A percentile compares a stretch with the other conserved stretches of the same genome.
phyloP scores from a whole-genome alignment of 306 rosid genomes.

The Pyrus bretschneideri region DNA sequence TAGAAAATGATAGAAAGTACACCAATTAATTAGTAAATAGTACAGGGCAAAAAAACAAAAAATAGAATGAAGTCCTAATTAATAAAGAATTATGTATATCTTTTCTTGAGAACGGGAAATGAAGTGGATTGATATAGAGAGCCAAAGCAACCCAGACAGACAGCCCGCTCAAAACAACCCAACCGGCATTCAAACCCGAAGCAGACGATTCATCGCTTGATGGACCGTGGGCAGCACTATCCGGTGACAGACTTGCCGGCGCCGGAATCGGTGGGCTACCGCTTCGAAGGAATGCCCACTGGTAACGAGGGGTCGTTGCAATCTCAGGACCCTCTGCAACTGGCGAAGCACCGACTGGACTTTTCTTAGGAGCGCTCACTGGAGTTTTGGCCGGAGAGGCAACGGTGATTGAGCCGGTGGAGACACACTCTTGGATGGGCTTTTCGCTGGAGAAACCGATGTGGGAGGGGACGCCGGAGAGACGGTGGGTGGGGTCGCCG shows the following conservation, averaged over 20 bases:
- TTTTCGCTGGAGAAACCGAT: slow-evolving; percentile 32
- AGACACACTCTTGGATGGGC: slow-evolving; percentile 34
- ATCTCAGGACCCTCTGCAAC: slow-evolving; percentile 42
- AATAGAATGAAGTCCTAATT: too few species aligned
- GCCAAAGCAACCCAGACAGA: too few species aligned
- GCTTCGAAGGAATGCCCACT: slow-evolving; percentile 35
- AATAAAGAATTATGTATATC: not conserved
- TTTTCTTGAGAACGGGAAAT: not conserved
- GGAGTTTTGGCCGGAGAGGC: slow-evolving; percentile 24
- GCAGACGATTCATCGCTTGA: too few species aligned
- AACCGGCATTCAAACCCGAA: too few species aligned
- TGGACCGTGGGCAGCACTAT: too few species aligned
- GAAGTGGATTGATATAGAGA: too few species aligned
- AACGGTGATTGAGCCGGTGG: slow-evolving; percentile 29
- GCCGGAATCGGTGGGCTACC: too few species aligned
- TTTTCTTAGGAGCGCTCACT: slow-evolving; percentile 20
- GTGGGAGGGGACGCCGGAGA: slow-evolving; percentile 21
- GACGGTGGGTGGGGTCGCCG: slow-evolving; percentile 29
- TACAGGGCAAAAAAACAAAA: too few species aligned
- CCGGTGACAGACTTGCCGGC: too few species aligned
- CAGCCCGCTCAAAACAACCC: too few species aligned
- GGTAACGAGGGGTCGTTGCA: slow-evolving; percentile 33
- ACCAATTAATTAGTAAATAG: too few species aligned
- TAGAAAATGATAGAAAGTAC: too few species aligned
- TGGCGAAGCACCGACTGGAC: slow-evolving; percentile 24